Evolutionary conservation across 2,329 filamentous ascomycete species (phyloP).

Genomic region (Colletotrichum melonis): DNA sequence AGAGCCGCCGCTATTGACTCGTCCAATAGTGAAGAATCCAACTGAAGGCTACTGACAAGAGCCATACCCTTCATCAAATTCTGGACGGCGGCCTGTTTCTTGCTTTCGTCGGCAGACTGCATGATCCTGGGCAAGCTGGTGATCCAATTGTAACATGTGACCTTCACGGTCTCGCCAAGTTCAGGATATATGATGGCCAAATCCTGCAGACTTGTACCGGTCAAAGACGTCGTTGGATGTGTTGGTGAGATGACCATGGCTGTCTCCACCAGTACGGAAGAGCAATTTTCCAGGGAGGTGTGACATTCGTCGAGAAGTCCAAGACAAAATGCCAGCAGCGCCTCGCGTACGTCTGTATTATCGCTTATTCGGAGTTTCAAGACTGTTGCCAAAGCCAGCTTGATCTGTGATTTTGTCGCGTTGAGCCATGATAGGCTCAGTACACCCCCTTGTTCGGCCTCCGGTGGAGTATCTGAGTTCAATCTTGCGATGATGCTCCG

Average conservation of each 20-base stretch:
- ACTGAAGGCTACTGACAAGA: slow-evolving; percentile 71
- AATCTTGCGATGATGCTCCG: slow-evolving; percentile 55
- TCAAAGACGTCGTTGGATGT: slow-evolving; percentile 49
- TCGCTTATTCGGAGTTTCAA: slow-evolving; percentile 80
- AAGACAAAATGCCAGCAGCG: slow-evolving; percentile 78
- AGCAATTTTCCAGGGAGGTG: slow-evolving; percentile 75
- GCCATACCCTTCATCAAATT: slow-evolving; percentile 82
- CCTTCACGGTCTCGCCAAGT: slow-evolving; percentile 74
- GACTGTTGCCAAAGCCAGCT: slow-evolving; percentile 82
- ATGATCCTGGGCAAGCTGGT: slow-evolving; percentile 83
- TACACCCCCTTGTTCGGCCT: slow-evolving; percentile 49
- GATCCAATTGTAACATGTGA: slow-evolving; percentile 83
- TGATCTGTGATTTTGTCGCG: slow-evolving; percentile 84
- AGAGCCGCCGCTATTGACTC: slow-evolving; percentile 75
- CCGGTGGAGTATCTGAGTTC: slow-evolving; percentile 4
- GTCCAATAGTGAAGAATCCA: slow-evolving; percentile 74
- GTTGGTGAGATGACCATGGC: slow-evolving; percentile 75
- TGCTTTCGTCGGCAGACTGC: slow-evolving; percentile 84
- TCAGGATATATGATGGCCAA: slow-evolving; percentile 72
- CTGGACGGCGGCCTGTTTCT: slow-evolving; percentile 77
- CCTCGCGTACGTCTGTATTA: slow-evolving; percentile 73
- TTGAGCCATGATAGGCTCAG: slow-evolving; percentile 75
- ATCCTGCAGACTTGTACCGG: slow-evolving; percentile 66
- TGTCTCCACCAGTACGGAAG: slow-evolving; percentile 82
- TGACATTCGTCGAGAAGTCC: slow-evolving; percentile 83